Evolutionary conservation across 495 filamentous ascomycete genomes (phyloP).

Genomic region (Sporormia fimetaria): DNA sequence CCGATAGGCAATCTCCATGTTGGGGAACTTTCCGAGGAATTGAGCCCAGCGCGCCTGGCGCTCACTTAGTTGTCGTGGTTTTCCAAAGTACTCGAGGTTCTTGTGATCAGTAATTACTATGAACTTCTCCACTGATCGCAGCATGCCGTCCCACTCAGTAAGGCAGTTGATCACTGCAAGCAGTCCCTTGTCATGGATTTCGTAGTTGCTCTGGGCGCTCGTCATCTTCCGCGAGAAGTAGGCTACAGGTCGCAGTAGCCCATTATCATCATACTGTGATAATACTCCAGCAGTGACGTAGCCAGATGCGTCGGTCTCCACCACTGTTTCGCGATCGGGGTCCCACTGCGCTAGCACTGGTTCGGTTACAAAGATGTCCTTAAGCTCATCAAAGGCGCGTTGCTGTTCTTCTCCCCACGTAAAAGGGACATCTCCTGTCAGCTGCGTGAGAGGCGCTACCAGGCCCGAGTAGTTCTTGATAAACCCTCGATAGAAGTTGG

Average conservation of each 20-base stretch:
- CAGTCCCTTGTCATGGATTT: constrained; percentile 33
- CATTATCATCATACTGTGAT: constrained; percentile 23
- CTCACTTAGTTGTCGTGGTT: constrained; percentile 16
- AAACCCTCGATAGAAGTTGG: constrained; percentile 33
- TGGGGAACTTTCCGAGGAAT: constrained; percentile 15
- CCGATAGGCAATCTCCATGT: constrained; percentile 24
- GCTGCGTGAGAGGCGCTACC: constrained; percentile 6
- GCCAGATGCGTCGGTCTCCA: constrained; percentile 27
- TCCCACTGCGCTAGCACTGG: constrained; percentile 27
- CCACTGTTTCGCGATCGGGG: constrained; percentile 9
- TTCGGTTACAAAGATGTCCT: constrained; percentile 37
- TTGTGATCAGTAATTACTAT: constrained; percentile 29
- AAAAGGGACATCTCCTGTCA: constrained; percentile 19
- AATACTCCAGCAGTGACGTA: constrained; percentile 20
- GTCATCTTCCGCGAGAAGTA: constrained; percentile 31
- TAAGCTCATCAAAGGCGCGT: constrained; percentile 38
- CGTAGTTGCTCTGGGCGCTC: constrained; percentile 25
- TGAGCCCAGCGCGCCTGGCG: constrained; percentile 23
- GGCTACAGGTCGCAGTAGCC: constrained; percentile 21
- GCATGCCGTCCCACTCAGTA: constrained; percentile 28
- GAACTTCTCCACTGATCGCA: constrained; percentile 20
- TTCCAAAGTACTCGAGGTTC: constrained; percentile 30
- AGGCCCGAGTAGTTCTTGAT: constrained; percentile 25
- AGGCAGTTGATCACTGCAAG: constrained; percentile 31
- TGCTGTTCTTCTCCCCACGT: constrained; percentile 14